Evolutionary conservation across 2,329 filamentous ascomycete species (phyloP).

Genomic region (Clonostachys chloroleuca): DNA sequence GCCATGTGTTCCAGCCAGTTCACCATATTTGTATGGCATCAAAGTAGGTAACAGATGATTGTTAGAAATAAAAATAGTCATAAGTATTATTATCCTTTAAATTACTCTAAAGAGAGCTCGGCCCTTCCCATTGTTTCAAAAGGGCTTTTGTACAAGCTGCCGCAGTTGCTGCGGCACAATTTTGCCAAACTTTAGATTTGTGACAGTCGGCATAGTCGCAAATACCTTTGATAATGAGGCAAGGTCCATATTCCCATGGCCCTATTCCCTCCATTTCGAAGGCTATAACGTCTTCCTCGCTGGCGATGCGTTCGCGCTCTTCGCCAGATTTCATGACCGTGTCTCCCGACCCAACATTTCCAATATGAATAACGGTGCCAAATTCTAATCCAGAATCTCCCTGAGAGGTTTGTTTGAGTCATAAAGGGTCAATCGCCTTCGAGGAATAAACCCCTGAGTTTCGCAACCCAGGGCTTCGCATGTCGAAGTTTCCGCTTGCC

Average conservation of each 20-base stretch:
- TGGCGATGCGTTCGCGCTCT: conserved; percentile 24
- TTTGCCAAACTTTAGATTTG: conserved; percentile 23
- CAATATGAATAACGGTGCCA: conserved; percentile 16
- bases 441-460: conserved; percentile 3
- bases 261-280: conserved; percentile 29
- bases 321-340: conserved; percentile 26
- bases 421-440: not conserved
- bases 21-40: too few species aligned
- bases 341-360: conserved; percentile 28
- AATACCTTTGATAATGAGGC: conserved; percentile 29
- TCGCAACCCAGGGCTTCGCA: conserved; percentile 20
- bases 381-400: conserved; percentile 18
- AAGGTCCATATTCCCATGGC: conserved; percentile 20
- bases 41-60: too few species aligned
- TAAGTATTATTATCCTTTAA: too few species aligned
- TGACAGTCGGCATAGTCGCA: conserved; percentile 21
- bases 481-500: not conserved
- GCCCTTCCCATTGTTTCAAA: not conserved
- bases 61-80: too few species aligned
- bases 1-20: too few species aligned
- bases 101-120: too few species aligned
- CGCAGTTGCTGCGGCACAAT: conserved; percentile 28
- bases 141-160: conserved; percentile 9
- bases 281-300: conserved; percentile 9
- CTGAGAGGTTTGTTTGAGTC: not conserved